phyloP scores from a whole-genome alignment of 192 early-diverging fungal genomes.

The Diversispora eburnea region DNA sequence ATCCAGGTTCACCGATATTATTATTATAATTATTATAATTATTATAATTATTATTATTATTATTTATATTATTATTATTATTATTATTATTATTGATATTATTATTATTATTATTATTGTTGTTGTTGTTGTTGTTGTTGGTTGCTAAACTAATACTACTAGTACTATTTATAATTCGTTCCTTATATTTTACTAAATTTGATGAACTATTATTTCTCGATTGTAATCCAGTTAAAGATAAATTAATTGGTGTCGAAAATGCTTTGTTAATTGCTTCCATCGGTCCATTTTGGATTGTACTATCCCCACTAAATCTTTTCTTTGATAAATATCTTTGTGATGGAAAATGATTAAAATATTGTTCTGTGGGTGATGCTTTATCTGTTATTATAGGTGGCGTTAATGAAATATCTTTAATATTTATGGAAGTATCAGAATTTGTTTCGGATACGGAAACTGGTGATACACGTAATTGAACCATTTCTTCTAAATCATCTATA shows the following conservation, averaged over 20 bases:
- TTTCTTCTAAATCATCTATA: neutral
- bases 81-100: neutral
- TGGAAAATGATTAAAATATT: neutral
- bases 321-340: neutral
- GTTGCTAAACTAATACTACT: conserved; percentile 3
- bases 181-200: neutral
- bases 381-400: neutral
- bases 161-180: neutral
- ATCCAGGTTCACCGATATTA: neutral
- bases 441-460: neutral
- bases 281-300: neutral
- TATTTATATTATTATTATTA: no score
- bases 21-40: neutral
- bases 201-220: conserved; percentile 5
- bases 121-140: neutral
- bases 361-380: conserved; percentile 1
- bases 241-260: conserved; percentile 9
- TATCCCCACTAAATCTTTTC: conserved; percentile 12
- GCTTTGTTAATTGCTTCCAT: neutral
- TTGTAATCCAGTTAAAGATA: conserved; percentile 20
- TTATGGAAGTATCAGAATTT: neutral
- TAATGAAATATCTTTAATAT: neutral
- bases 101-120: neutral
- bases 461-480: neutral
- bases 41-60: no score